Conservation (phyloP, 768 basidiomycete genomes). For the Hortiboletus campestris region DNA sequence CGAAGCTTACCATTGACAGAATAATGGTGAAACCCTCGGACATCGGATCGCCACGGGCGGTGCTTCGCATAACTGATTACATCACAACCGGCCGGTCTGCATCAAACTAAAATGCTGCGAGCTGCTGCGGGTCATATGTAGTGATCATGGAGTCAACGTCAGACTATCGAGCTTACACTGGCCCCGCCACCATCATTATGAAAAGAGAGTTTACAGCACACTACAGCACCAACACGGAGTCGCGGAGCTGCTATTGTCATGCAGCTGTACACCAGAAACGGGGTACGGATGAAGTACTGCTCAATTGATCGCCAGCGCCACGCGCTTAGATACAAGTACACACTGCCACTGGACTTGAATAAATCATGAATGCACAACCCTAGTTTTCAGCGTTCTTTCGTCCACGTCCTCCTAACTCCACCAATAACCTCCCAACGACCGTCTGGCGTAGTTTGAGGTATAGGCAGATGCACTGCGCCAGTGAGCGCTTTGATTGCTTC, state of each 20-base stretch:
- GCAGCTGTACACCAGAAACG: neutral
- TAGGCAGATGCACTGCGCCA: constrained; percentile 1
- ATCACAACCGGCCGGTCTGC: neutral
- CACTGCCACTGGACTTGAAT: neutral
- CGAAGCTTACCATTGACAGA: neutral
- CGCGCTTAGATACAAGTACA: neutral
- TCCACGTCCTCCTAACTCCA: neutral
- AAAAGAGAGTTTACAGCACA: neutral
- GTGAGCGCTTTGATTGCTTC: constrained; percentile 18
- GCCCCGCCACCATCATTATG: neutral
- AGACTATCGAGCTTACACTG: neutral
- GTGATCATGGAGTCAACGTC: too few species aligned
- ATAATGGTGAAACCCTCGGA: neutral
- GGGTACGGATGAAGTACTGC: constrained; percentile 6
- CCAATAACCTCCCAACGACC: neutral
- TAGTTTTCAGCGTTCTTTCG: too few species aligned
- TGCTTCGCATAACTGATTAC: neutral
- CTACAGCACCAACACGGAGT: neutral
- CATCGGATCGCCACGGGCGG: neutral
- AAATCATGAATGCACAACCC: neutral
- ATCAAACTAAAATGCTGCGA: too few species aligned
- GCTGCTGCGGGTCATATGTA: too few species aligned
- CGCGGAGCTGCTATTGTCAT: neutral
- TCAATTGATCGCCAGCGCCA: neutral
- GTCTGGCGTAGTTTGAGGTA: constrained; percentile 14